Conservation (phyloP, 805 yeast genomes). For the Candida chilensis region DNA sequence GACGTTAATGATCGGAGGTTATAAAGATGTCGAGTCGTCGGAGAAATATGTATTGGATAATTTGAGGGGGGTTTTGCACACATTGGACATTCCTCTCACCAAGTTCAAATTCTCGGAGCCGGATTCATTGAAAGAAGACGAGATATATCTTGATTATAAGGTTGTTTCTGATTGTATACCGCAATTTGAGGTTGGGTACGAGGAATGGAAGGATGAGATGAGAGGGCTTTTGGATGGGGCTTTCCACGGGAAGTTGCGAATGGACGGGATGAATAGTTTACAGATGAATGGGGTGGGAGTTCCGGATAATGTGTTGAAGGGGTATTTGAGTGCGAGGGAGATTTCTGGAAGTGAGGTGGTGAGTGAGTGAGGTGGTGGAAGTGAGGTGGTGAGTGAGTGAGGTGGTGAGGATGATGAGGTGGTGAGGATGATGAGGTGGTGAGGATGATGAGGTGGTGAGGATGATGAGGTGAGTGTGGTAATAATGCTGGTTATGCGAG, state of each 20-base stretch:
- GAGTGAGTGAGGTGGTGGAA: too few species aligned
- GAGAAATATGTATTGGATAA: constrained; percentile 20
- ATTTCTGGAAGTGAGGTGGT: constrained; percentile 1
- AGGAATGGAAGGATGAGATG: constrained; percentile 25
- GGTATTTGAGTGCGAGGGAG: constrained; percentile 43
- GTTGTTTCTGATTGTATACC: constrained; percentile 56
- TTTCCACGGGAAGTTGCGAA: constrained; percentile 31
- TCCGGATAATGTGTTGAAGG: constrained; percentile 72
- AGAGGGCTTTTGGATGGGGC: constrained; percentile 17
- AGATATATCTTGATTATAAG: constrained; percentile 14
- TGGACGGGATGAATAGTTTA: constrained; percentile 79
- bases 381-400: too few species aligned
- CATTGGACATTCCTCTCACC: constrained; percentile 5
- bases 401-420: too few species aligned
- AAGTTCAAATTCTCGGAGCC: constrained; percentile 14
- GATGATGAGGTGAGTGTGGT: too few species aligned
- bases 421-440: too few species aligned
- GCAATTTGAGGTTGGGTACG: constrained; percentile 68
- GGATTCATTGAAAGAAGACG: constrained; percentile 23
- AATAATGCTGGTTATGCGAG: too few species aligned
- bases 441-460: too few species aligned
- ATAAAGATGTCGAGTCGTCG: constrained; percentile 18
- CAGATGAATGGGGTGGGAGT: constrained; percentile 76
- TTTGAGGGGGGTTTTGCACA: constrained; percentile 9
- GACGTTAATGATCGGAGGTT: constrained; percentile 92